Conservation (phyloP, 305 asterid genomes). For the Lippia alba region DNA sequence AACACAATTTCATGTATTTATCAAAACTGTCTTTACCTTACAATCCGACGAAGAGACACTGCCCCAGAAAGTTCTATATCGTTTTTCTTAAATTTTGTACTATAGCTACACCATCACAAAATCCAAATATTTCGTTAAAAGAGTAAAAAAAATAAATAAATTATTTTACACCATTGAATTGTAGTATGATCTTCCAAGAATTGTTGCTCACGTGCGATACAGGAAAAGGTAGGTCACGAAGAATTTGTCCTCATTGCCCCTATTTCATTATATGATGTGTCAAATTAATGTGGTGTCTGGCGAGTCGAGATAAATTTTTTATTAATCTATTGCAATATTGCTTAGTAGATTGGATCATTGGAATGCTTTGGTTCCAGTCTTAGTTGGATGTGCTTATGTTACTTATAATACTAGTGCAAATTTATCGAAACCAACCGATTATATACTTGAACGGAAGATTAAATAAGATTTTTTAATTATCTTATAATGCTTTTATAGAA, state of each 20-base stretch:
- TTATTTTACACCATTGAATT: conserved; percentile 18
- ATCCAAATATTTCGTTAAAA: neutral
- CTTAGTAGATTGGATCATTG: too few relatives aligned
- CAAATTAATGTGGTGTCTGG: conserved; percentile 11
- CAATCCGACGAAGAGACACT: conserved; percentile 8
- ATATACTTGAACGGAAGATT: too few relatives aligned
- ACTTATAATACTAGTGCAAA: too few relatives aligned
- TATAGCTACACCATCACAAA: neutral
- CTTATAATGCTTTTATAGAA: too few relatives aligned
- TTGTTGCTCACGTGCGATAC: conserved; percentile 32
- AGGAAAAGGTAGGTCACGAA: conserved; percentile 16
- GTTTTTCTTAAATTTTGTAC: neutral
- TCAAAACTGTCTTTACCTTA: neutral
- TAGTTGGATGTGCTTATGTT: too few relatives aligned
- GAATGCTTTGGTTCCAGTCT: too few relatives aligned
- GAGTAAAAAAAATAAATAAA: neutral
- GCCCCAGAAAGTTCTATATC: conserved; percentile 27
- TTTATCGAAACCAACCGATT: too few relatives aligned
- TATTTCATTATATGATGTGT: neutral
- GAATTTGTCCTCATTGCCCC: conserved; percentile 12
- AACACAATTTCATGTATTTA: neutral
- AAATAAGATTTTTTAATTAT: too few relatives aligned
- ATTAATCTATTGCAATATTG: too few relatives aligned
- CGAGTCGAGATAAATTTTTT: neutral
- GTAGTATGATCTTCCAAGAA: conserved; percentile 16